Evolutionary conservation across 257 asterid genomes (phyloP).

Genomic region (Haberlea rhodopensis): DNA sequence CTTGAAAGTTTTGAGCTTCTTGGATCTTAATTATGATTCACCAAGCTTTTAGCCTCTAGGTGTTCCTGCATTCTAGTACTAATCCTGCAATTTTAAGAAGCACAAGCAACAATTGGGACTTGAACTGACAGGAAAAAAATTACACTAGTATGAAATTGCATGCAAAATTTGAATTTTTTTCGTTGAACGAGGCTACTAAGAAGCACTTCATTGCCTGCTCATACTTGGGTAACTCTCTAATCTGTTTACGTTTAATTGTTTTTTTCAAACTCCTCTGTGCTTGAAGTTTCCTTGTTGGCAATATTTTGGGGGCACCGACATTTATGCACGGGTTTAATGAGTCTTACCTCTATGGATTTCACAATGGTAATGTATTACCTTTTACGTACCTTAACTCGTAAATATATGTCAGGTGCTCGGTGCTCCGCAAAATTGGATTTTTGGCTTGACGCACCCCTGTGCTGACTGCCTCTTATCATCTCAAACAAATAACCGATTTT

Average conservation of each 20-base stretch:
- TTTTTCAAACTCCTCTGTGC: neutral
- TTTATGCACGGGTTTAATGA: neutral
- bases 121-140: neutral
- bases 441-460: too few species aligned
- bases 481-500: too few species aligned
- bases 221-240: neutral
- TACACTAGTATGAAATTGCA: neutral
- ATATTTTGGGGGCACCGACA: neutral
- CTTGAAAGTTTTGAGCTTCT: neutral
- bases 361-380: neutral
- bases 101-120: too few species aligned
- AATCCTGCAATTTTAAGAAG: too few species aligned
- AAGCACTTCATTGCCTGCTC: slow-evolving; percentile 7
- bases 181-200: neutral
- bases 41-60: neutral
- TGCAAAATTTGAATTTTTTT: neutral
- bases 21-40: slow-evolving; percentile 2
- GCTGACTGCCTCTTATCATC: too few species aligned
- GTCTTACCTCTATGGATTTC: neutral
- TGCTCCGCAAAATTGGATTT: too few species aligned
- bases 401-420: too few species aligned
- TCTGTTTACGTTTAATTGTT: neutral
- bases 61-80: neutral
- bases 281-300: neutral
- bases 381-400: too few species aligned